Base-by-base conservation (phyloP, 805 yeast species). In the Kuraishia cidri region DNA sequence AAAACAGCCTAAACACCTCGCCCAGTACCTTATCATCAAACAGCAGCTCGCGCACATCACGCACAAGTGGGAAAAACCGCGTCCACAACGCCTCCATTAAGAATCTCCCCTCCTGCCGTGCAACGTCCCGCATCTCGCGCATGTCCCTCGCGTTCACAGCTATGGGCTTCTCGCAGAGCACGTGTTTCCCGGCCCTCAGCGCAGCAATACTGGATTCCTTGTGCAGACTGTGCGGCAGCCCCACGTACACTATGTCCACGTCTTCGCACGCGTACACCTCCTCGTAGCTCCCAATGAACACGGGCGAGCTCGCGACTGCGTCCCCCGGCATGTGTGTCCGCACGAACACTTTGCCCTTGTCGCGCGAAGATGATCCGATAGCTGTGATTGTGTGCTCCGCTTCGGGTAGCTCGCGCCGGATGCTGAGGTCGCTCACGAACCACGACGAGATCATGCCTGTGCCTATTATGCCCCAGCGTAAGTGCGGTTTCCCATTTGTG, bases 41-140 rank as follows among this genome's bases (percentile, higher is more conserved):
- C 14, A 72, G 38, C 35, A 55, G 48, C 20, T 55, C 37, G 34
- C 60, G 46, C 30, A 67, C 47, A 30, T 55, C 52, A 13, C 45
- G 40, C 14, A 64, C 46, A 4, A 68, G 37, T 2, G 80, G 80
- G 54, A 69, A 66, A 40, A 65, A 70, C 31, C 74, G 56, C 4
- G 76, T 64, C 79, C 79, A 72, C 33, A 69, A 64, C 4, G 71
- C 81, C 47, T 75, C 82, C 77, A 75, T 67, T 24, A 75, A 51
- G 38, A 66, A 71, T 31, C 61, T 44, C 2, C 58, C 54, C 46
- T 64, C 61, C 34, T 47, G 38, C 41, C 56, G 54, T 3, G 80
- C 80, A 29, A 62, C 54, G 1, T 46, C 54, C 31, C 61, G 48
- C 8, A 73, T 44, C 26, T 58, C 64, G 19, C 51, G 41, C 5